phyloP scores from a whole-genome alignment of 345 rosid species.

The Rhodomyrtus tomentosa region DNA sequence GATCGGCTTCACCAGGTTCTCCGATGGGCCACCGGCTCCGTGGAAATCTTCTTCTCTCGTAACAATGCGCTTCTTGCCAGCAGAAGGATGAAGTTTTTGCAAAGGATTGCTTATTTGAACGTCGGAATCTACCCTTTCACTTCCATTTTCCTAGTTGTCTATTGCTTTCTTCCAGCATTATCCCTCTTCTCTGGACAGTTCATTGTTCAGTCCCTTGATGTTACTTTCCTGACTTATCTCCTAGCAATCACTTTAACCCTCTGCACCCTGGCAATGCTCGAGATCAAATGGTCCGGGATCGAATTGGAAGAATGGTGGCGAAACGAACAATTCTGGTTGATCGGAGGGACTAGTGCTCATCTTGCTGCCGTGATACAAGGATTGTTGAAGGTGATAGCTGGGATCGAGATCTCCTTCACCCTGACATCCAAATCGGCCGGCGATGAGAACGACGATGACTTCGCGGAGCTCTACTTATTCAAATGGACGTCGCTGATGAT shows the following conservation, averaged over 20 bases:
- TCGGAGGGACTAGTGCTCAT: constrained; percentile 14
- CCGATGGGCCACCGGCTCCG: constrained; percentile 17
- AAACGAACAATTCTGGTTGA: constrained; percentile 17
- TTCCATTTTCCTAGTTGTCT: constrained; percentile 16
- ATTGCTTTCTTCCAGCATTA: constrained; percentile 16
- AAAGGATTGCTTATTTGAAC: constrained; percentile 19
- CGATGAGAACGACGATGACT: constrained; percentile 8
- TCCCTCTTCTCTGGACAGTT: constrained; percentile 17
- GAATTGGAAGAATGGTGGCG: constrained; percentile 18
- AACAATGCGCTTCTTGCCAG: constrained; percentile 18
- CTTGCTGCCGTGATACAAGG: constrained; percentile 11
- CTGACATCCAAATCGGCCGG: constrained; percentile 11
- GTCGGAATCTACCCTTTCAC: constrained; percentile 16
- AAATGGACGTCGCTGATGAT: constrained; percentile 26
- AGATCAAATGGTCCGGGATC: constrained; percentile 19
- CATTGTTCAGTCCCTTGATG: constrained; percentile 8
- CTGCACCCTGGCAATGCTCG: constrained; percentile 15
- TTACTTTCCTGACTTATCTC: constrained; percentile 11
- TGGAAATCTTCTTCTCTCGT: constrained; percentile 17
- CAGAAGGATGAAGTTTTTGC: constrained; percentile 11
- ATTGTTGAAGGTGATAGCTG: constrained; percentile 8
- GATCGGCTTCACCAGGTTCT: constrained; percentile 22
- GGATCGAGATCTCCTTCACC: constrained; percentile 12
- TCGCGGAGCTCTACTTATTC: constrained; percentile 11
- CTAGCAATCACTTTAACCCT: constrained; percentile 11